Evolutionary conservation across 176 grass and related monocot genomes (phyloP).

Genomic region (Cymbopogon citratus): DNA sequence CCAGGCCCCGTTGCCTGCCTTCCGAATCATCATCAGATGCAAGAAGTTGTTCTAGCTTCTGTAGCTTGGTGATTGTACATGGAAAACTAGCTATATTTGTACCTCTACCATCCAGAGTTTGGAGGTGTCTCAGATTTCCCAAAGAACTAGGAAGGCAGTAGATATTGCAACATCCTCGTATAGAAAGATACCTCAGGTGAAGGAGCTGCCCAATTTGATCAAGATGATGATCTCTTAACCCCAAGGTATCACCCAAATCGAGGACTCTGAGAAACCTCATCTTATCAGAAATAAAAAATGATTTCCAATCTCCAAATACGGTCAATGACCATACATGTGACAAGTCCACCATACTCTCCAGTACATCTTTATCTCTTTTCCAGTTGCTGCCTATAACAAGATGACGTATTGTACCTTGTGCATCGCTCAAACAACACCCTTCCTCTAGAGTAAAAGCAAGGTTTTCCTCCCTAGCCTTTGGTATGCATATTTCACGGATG

Average conservation of each 20-base stretch:
- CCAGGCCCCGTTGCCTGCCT: not conserved
- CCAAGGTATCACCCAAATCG: not conserved
- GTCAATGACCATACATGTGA: constrained; percentile 26
- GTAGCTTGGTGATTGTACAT: not conserved
- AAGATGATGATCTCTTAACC: not conserved
- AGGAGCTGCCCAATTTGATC: constrained; percentile 2
- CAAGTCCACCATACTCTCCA: not conserved
- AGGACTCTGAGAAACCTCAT: constrained; percentile 37
- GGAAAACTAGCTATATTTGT: not conserved
- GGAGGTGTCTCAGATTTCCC: not conserved
- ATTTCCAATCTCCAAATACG: not conserved
- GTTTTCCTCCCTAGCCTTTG: constrained; percentile 23
- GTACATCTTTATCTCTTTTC: not conserved
- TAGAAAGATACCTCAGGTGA: constrained; percentile 26
- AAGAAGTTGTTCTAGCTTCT: not conserved
- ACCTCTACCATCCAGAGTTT: constrained; percentile 9
- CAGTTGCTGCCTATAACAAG: not conserved
- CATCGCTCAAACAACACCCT: not conserved
- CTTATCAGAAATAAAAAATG: not conserved
- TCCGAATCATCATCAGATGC: not conserved
- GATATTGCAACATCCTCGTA: not conserved
- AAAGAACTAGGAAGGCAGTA: not conserved
- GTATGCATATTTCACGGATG: constrained; percentile 20
- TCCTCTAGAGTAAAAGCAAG: not conserved
- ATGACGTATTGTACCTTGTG: not conserved